A percentile compares a stretch with the other conserved stretches of the same genome.
These are phyloP conservation scores for Pseudognaphalium luteoalbum DNA, from an alignment of 129 eudicot species.

Conservation along the genomic window DNA sequence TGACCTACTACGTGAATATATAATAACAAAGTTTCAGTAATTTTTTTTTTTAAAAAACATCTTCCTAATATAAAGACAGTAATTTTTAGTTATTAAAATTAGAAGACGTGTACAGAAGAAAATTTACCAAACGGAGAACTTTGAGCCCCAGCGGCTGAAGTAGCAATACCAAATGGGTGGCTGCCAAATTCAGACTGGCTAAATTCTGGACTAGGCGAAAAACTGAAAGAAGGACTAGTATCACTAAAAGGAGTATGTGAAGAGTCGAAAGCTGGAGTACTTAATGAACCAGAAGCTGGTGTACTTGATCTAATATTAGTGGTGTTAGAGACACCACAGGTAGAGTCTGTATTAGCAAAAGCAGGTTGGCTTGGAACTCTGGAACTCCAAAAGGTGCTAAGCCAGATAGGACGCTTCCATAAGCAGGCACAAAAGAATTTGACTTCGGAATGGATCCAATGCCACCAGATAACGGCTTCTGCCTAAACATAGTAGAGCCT, in stretches of 20 bases:
- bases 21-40: neutral
- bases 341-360: slow-evolving; percentile 39
- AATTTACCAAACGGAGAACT: neutral
- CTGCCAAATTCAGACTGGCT: neutral
- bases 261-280: neutral
- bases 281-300: neutral
- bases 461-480: slow-evolving; percentile 76
- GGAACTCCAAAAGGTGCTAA: slow-evolving; percentile 65
- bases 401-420: slow-evolving; percentile 63
- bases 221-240: neutral
- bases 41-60: too few relatives aligned
- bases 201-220: neutral
- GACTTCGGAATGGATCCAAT: slow-evolving; percentile 60
- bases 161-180: neutral
- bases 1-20: slow-evolving; percentile 24
- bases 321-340: neutral
- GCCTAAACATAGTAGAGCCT: slow-evolving; percentile 71
- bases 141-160: neutral
- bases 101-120: neutral
- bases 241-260: neutral
- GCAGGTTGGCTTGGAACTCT: slow-evolving; percentile 60
- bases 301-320: slow-evolving; percentile 25
- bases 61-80: neutral
- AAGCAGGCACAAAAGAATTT: slow-evolving; percentile 74
- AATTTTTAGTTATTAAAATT: neutral